Evolutionary conservation across 2,329 filamentous ascomycete species (phyloP), one percentile per base, ranked within the genome.

Genomic region (Fusarium staphyleae): DNA sequence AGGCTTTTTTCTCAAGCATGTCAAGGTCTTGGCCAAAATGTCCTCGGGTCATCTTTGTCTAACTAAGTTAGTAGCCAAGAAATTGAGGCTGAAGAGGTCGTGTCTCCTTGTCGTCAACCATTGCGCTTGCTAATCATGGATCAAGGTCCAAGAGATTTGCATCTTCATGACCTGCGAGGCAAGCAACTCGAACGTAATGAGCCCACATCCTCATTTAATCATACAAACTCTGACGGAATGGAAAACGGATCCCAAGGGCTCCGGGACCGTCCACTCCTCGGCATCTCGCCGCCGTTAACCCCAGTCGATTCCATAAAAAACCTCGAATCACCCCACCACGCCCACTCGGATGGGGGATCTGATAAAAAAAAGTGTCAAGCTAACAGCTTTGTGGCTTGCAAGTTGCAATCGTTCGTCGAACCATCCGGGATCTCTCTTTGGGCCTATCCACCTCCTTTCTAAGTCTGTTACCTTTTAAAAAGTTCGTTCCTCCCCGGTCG

Each of bases 341-440:
- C 9, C 53, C 34, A 41, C 44, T 43, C 45, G 34, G 22, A 15
- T 29, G 40, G 48, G 57, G 57, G 57, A 61, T 61, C 57, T 62
- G 57, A 61, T 61, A 61, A 61, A 60, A 29, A 10, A 22, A 30
- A 11, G 9, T 5, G 4, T 51, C 44, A 32, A 37, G 37, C 57
- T 62, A 62, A 54, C 12, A 46, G 9, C 46, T 22, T 18, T 59
- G 44, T 48, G 45, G 44, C 45, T 48, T 48, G 4, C 19, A 22
- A n/a, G n/a, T n/a, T n/a, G 44, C 34, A 47, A 22, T 34, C 34
- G 18, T 47, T 47, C 24, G 22, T 36, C 44, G 24, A 47, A 19
- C n/a, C 18, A 52, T 59, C 60, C 57, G 60, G 60, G 47, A 57
- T 63, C 59, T 63, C 55, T 40, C 48, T 58, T 48, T 33, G 34